Evolutionary conservation across 2,329 filamentous ascomycete genomes (phyloP).

Genomic region (Chaetomium globosum): DNA sequence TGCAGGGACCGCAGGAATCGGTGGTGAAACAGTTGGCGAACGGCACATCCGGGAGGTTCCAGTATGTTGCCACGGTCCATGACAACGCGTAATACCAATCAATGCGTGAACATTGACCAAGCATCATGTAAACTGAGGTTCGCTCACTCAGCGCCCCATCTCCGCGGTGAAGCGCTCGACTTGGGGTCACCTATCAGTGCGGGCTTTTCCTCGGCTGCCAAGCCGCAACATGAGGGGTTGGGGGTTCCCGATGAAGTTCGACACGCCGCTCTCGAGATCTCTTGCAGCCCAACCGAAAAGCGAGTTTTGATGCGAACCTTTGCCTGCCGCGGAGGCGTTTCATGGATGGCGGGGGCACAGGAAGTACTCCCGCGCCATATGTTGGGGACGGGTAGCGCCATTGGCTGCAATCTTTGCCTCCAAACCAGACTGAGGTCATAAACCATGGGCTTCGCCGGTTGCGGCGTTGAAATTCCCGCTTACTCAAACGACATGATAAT

Average conservation of each 20-base stretch:
- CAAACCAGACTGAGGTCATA: not conserved
- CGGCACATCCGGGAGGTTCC: constrained; percentile 20
- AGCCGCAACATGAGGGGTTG: not conserved
- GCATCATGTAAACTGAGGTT: constrained; percentile 1
- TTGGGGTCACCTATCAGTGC: constrained; percentile 2
- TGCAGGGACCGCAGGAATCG: not conserved
- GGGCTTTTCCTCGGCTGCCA: constrained; percentile 19
- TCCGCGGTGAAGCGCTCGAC: constrained; percentile 22
- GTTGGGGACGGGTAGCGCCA: not conserved
- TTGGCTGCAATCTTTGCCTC: constrained; percentile 2
- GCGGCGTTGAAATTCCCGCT: not conserved
- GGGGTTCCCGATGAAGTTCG: not conserved
- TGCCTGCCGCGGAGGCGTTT: constrained; percentile 12
- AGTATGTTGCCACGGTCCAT: constrained; percentile 1
- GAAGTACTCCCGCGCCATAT: constrained; percentile 11
- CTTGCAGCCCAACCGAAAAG: not conserved
- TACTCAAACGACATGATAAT: not conserved
- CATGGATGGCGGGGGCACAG: constrained; percentile 15
- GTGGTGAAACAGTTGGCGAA: constrained; percentile 7
- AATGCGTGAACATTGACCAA: constrained; percentile 12
- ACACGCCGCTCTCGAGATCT: not conserved
- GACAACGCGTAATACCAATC: constrained; percentile 1
- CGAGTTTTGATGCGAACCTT: not conserved
- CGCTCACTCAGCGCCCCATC: constrained; percentile 32
- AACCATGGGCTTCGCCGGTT: not conserved